Conservation (phyloP, 192 early-diverging fungal species). For the Funneliformis mosseae region DNA sequence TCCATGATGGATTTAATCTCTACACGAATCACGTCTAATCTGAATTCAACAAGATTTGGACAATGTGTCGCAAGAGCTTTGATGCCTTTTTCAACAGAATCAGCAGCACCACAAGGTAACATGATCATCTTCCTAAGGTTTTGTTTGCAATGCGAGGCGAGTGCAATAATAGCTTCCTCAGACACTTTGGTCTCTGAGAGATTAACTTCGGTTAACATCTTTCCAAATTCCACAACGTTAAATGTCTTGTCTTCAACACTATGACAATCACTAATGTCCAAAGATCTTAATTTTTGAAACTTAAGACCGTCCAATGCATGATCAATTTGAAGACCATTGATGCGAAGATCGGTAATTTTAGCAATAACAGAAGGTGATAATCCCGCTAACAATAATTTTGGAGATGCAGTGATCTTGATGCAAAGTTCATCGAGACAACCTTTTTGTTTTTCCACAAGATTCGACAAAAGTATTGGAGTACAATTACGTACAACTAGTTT, state of each 20-base stretch:
- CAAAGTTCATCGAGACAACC: slow-evolving; percentile 26
- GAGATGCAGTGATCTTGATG: slow-evolving; percentile 10
- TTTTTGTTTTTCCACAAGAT: slow-evolving; percentile 6
- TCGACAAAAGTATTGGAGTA: neutral
- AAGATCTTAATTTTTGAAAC: slow-evolving; percentile 5
- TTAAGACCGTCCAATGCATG: slow-evolving; percentile 8
- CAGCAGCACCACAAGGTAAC: slow-evolving; percentile 25
- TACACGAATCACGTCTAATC: slow-evolving; percentile 27
- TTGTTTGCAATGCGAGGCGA: slow-evolving; percentile 17
- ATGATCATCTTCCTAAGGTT: slow-evolving; percentile 23
- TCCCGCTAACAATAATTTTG: neutral
- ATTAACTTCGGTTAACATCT: slow-evolving; percentile 22
- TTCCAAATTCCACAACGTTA: slow-evolving; percentile 15
- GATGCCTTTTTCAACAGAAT: slow-evolving; percentile 26
- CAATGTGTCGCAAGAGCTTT: slow-evolving; percentile 14
- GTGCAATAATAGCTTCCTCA: slow-evolving; percentile 20
- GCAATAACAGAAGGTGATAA: slow-evolving; percentile 8
- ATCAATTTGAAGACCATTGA: slow-evolving; percentile 20
- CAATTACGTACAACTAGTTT: slow-evolving; percentile 4
- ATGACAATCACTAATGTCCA: slow-evolving; percentile 20
- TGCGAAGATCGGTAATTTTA: slow-evolving; percentile 24
- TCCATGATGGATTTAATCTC: slow-evolving; percentile 26
- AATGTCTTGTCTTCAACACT: slow-evolving; percentile 16
- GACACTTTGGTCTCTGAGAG: slow-evolving; percentile 25
- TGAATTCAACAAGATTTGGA: slow-evolving; percentile 24